Base-by-base conservation (phyloP, 768 basidiomycete genomes). In the Tephrocybe sp. region DNA sequence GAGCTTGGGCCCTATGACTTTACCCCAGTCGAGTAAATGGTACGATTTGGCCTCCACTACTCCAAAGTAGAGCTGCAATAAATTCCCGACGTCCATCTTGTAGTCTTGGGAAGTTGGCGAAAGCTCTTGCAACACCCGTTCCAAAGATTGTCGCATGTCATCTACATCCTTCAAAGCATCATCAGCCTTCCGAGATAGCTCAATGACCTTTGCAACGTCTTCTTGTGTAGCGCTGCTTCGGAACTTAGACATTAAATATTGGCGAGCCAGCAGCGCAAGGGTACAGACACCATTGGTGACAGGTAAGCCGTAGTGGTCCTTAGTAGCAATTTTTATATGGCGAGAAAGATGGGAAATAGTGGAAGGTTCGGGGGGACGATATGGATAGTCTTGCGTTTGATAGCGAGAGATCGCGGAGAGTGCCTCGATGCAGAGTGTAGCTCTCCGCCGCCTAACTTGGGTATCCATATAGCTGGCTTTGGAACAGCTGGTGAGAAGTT, bases 381-480 rank as follows among this genome's bases (percentile, higher is more conserved):
- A 4, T 15, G 42, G 50, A 28, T 17, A 18, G n/a, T 44, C 12
- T 6, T 36, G 42, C 33, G 25, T 44, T 12, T 51, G 39, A n/a
- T 44, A 30, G 3, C 36, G 42, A 15, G 50, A 44, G 11, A 51
- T 51, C 9, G 50, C 34, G 15, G 25, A 44, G 11, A 51, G 28
- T 3, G 50, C 41, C 30, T 51, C 50, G 3, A 51, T 51, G 20
- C 43, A 51, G 1, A 17, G 21, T 4, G 42, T 24, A 15, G 43
- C 42, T 23, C 50, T 41, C 14, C 12, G 25, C 15, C 25, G 50
- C 14, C 50, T 36, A 6, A 45, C 28, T 21, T 7, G 4, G 9
- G 43, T 33, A 6, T 34, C 50, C 50, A 51, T 38, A 23, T 51
- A 51, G 26, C 25, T 38, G 36, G 50, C 25, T 26, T 17, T 20